Base-by-base conservation (phyloP, 768 basidiomycete species). In the Dacryopinax spathularia region DNA sequence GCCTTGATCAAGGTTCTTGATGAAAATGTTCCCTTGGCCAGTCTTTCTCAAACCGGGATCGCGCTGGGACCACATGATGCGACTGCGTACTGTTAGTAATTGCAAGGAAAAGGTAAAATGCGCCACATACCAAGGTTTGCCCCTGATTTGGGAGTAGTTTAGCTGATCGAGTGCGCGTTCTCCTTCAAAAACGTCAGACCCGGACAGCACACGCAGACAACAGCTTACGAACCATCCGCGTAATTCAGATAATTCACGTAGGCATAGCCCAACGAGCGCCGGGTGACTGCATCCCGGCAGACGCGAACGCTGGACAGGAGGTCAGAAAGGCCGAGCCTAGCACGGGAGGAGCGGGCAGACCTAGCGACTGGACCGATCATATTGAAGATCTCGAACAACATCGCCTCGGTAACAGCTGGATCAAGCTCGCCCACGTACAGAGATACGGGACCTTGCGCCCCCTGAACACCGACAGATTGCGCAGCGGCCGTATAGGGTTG, bases 31-130 rank as follows among this genome's bases (percentile, higher is more conserved):
- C 76, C 96, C 96, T 79, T 97, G 93, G 68, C 93, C 93, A 67
- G 93, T 97, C 85, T 98, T 98, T 77, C 96, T 90, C 73, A 99
- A 86, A 69, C 93, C 91, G 65, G 96, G 96, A 79, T 98, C 96
- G 75, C 96, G 91, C 83, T 98, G 96, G 72, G 94, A 97, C 95
- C 96, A 98, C 96, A 99, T 99, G 82, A 99, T 99, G 71, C 96
- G 91, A 81, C 89, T 91, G 68, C 64, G 66, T 10, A 60, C 39
- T 59, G 60, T 65, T 62, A 5, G 33, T n/a, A 16, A 27, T 61
- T 62, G 25, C 27, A n/a, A 43, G 75, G 1, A 18, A 12, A 20
- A 35, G 12, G 41, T 31, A 33, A 25, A 61, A 18, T 34, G 20
- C 29, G 16, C 27, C 13, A 61, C 80, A 68, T 71, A 90, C 90